Evolutionary conservation across 306 rosid genomes (phyloP).

Genomic region (Inga leiocalycina): DNA sequence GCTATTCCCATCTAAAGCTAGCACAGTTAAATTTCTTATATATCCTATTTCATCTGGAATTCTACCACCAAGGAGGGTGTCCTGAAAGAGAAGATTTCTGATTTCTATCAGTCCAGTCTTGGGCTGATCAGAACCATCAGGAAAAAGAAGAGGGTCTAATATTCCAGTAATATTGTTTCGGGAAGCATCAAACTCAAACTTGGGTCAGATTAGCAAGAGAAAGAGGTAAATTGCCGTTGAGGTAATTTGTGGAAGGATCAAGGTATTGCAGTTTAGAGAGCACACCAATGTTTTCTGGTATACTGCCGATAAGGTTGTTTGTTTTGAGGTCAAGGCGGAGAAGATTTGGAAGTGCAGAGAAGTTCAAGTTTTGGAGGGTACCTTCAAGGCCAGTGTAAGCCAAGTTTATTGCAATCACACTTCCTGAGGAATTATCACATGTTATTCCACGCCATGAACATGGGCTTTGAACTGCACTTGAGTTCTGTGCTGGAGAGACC

Average conservation of each 20-base stretch:
- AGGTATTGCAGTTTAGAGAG: conserved; percentile 46
- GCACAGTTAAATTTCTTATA: conserved; percentile 16
- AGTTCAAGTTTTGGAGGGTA: conserved; percentile 43
- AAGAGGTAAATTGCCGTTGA: conserved; percentile 41
- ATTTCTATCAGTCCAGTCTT: conserved; percentile 39
- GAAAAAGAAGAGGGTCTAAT: conserved; percentile 45
- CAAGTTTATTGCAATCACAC: neutral
- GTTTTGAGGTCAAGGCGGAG: conserved; percentile 44
- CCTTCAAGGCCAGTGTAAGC: neutral
- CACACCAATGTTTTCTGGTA: conserved; percentile 5
- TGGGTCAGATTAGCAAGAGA: conserved; percentile 49
- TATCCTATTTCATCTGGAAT: conserved; percentile 49
- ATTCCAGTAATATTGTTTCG: conserved; percentile 39
- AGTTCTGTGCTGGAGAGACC: neutral
- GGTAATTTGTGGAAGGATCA: conserved; percentile 41
- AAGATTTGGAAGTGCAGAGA: conserved; percentile 47
- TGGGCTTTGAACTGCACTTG: neutral
- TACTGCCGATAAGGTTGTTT: conserved; percentile 18
- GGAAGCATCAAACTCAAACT: conserved; percentile 46
- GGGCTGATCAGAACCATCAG: conserved; percentile 23
- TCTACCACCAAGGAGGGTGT: conserved; percentile 38
- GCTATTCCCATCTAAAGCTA: conserved; percentile 37
- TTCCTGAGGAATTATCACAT: conserved; percentile 1
- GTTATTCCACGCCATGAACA: conserved; percentile 12
- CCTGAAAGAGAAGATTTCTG: conserved; percentile 36